Conservation (phyloP, 2,329 filamentous ascomycete genomes). For the Fusarium staphyleae region DNA sequence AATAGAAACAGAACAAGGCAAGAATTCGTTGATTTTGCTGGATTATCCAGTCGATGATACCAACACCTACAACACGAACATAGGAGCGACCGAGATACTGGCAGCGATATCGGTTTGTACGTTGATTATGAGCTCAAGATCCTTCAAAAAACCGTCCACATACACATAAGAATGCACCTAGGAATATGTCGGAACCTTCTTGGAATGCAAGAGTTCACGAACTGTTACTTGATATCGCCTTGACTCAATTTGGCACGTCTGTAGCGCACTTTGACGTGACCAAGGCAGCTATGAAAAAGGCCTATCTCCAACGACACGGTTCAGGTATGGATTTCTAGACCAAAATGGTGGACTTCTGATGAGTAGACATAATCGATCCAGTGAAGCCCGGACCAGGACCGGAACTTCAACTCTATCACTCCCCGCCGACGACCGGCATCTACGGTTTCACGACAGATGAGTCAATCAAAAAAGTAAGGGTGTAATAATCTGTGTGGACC, state of each 20-base stretch:
- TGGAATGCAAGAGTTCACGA: slow-evolving; percentile 5
- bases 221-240: neutral
- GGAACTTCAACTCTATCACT: slow-evolving; percentile 7
- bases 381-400: neutral
- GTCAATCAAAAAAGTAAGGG: slow-evolving; percentile 2
- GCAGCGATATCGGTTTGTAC: neutral
- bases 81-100: neutral
- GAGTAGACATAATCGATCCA: neutral
- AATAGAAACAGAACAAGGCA: neutral
- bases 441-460: slow-evolving; percentile 6
- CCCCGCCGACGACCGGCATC: slow-evolving; percentile 6
- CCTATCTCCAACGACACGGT: neutral
- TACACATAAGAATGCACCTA: neutral
- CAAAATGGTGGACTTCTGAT: slow-evolving; percentile 10
- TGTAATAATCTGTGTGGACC: slow-evolving; percentile 13
- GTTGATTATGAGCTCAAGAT: neutral
- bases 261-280: slow-evolving; percentile 2
- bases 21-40: neutral
- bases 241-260: neutral
- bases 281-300: neutral
- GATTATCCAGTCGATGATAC: neutral
- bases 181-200: slow-evolving; percentile 5
- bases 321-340: slow-evolving; percentile 1
- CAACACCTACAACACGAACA: neutral
- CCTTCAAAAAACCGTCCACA: neutral